Base-by-base conservation (phyloP, 1,284 basidiomycete species). In the Binderoboletus segoi region DNA sequence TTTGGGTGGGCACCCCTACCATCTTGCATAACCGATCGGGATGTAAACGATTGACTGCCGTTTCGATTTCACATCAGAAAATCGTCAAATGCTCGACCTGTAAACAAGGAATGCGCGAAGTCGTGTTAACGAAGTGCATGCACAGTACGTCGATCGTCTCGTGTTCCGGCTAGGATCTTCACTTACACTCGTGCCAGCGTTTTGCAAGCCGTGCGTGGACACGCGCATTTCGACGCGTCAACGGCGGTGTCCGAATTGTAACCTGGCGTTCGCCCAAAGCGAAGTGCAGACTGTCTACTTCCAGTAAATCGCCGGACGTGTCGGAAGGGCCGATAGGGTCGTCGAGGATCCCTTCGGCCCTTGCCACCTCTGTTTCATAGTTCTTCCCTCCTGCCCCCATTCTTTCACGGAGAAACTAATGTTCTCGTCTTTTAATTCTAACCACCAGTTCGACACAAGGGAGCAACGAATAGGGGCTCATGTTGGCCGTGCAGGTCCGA, bases 231-330 rank as follows among this genome's bases (percentile, higher is more conserved):
- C 90, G 48, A 96, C 92, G 28, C 85, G 96, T 59, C 96, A 98
- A 73, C 88, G 96, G 47, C 98, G 98, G 75, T 99, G 96, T 73
- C 96, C 96, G 18, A 89, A 91, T 21, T 98, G 96, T 72, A 90
- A 90, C 61, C 69, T 92, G 38, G 78, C 84, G 1, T 99, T 99
- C 75, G 89, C 91, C 8, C 85, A 88, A 66, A 89, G 88, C 59
- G 96, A 99, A 63, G 92, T 95, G 23, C 87, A 94, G 70, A 82
- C 83, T 48, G 75, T 98, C 51, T 98, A 86, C 73, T 92, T 93
- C 74, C 92, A 95, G 75, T 93, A 46, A 72, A n/a, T 28, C n/a
- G 37, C n/a, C 4, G 26, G 18, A 33, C 11, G n/a, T 18, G 30
- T 30, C 4, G 32, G 26, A 10, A 43, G 28, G 18, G 16, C n/a